Evolutionary conservation across 2,329 filamentous ascomycete species (phyloP).

Genomic region (Colletotrichum phormii): DNA sequence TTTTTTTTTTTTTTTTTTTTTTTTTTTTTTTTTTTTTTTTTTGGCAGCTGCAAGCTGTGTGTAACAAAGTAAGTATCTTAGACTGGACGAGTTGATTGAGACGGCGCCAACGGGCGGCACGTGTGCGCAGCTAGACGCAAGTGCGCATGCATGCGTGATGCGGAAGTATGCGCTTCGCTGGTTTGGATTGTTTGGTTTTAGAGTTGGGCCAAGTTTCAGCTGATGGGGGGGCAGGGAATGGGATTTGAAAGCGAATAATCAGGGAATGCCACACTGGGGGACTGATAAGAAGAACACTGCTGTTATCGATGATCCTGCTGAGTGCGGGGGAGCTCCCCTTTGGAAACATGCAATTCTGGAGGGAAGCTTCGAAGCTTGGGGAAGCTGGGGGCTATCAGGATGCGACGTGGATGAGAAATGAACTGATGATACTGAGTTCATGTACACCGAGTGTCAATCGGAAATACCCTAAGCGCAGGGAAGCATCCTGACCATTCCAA

Average conservation of each 20-base stretch:
- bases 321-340: too few relatives aligned
- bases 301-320: background rate
- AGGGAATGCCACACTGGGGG: too few relatives aligned
- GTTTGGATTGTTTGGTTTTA: background rate
- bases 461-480: background rate
- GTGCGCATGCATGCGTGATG: constrained; percentile 1
- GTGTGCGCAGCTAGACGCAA: background rate
- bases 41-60: background rate
- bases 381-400: too few relatives aligned
- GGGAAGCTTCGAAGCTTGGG: too few relatives aligned
- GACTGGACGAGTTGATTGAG: background rate
- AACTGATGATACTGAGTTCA: background rate
- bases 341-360: too few relatives aligned
- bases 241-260: background rate
- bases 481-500: background rate
- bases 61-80: background rate
- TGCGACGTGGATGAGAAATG: background rate
- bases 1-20: too few relatives aligned
- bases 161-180: background rate
- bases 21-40: too few relatives aligned
- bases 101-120: background rate
- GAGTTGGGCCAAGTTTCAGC: constrained; percentile 22
- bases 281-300: background rate
- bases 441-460: background rate
- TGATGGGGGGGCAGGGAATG: background rate